Evolutionary conservation across 139 green algal genomes (phyloP).

Genomic region (Auxenochlorella pyrenoidosa): DNA sequence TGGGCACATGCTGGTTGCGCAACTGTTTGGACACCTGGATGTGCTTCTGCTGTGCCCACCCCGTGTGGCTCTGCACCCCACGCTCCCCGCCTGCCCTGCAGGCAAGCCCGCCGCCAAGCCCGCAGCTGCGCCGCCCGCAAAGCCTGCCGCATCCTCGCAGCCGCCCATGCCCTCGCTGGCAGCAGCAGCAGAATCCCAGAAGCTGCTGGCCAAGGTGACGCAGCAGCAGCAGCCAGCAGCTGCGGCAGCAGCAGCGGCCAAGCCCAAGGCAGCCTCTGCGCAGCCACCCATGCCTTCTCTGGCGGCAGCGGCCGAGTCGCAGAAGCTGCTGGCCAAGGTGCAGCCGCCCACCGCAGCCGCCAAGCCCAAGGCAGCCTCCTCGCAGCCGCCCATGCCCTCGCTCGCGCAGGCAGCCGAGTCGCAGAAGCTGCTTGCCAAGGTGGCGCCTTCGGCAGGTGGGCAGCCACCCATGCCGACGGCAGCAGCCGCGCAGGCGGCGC

Average conservation of each 20-base stretch:
- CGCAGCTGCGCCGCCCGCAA: background rate
- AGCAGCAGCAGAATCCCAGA: conserved; percentile 3
- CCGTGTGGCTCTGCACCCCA: too few relatives aligned
- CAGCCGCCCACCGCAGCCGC: background rate
- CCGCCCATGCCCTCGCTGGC: conserved; percentile 28
- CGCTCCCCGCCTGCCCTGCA: background rate
- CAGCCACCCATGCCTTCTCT: conserved; percentile 32
- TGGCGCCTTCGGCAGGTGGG: background rate
- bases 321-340: conserved; percentile 32
- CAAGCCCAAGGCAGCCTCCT: background rate
- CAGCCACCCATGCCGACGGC: conserved; percentile 24
- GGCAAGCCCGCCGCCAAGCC: conserved; percentile 6
- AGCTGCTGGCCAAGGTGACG: conserved; percentile 30
- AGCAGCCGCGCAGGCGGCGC: conserved; percentile 33
- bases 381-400: conserved; percentile 29
- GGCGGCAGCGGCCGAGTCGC: conserved; percentile 5
- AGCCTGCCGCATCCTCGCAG: conserved; percentile 5
- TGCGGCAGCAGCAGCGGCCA: conserved; percentile 14
- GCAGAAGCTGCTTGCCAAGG: conserved; percentile 31
- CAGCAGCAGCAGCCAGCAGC: background rate
- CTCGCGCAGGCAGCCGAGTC: conserved; percentile 14
- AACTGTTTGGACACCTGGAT: too few relatives aligned
- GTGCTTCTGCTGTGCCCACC: too few relatives aligned
- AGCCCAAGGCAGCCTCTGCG: conserved; percentile 10
- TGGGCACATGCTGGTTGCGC: background rate